phyloP scores from a whole-genome alignment of 164 flowering plant species.

The Berberis vulgaris region DNA sequence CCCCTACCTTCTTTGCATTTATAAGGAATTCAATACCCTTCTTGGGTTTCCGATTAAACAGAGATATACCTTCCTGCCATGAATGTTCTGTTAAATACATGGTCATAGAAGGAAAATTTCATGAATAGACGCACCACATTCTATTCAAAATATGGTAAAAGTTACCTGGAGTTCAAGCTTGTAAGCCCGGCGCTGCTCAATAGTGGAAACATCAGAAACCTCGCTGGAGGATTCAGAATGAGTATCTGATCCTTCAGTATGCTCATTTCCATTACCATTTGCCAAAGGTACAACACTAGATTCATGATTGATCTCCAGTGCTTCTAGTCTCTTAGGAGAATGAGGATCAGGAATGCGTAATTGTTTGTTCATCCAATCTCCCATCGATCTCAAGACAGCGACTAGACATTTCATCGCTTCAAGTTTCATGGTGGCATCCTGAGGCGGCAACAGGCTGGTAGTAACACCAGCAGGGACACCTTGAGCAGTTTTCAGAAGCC shows the following conservation, averaged over 20 bases:
- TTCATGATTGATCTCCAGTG: conserved; percentile 50
- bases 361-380: conserved; percentile 98
- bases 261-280: conserved; percentile 79
- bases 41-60: conserved; percentile 90
- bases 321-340: conserved; percentile 55
- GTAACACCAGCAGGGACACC: conserved; percentile 87
- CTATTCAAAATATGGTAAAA: conserved; percentile 4
- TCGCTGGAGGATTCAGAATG: conserved; percentile 77
- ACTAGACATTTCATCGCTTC: conserved; percentile 97
- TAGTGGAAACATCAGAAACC: conserved; percentile 69
- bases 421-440: conserved; percentile 80
- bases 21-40: conserved; percentile 93
- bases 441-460: conserved; percentile 83
- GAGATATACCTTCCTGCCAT: conserved; percentile 99
- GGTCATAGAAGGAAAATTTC: conserved; percentile 3
- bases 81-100: conserved; percentile 26
- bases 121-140: background rate
- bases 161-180: conserved; percentile 97
- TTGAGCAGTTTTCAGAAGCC: conserved; percentile 99
- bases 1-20: conserved; percentile 84
- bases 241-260: conserved; percentile 71
- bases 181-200: conserved; percentile 99
- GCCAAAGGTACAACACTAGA: conserved; percentile 34
- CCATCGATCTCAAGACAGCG: conserved; percentile 84
- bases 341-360: conserved; percentile 82